These are phyloP conservation scores for Orobanche coerulescens DNA, from an alignment of 257 asterid genomes.

Conservation along the genomic window DNA sequence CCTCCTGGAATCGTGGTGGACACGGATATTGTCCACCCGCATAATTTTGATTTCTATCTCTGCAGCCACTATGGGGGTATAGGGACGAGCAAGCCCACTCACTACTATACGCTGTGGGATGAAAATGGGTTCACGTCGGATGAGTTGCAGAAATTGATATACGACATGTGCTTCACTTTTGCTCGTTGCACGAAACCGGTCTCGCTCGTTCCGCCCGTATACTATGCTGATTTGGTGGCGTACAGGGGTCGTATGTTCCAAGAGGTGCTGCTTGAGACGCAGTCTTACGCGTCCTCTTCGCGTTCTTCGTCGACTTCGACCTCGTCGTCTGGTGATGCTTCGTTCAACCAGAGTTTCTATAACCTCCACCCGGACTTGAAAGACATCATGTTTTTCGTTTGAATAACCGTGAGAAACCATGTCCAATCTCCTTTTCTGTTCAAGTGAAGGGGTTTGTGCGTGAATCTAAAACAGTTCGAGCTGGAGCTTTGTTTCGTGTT, in stretches of 20 bases:
- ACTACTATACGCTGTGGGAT: conserved; percentile 54
- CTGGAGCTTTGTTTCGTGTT: conserved; percentile 18
- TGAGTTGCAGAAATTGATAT: conserved; percentile 46
- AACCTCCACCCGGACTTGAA: conserved; percentile 35
- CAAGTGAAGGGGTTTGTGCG: conserved; percentile 56
- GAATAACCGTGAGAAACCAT: conserved; percentile 24
- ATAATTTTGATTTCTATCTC: conserved; percentile 58
- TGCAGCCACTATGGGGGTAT: conserved; percentile 68
- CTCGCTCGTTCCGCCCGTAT: conserved; percentile 69
- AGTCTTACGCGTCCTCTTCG: neutral
- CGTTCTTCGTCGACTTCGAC: neutral
- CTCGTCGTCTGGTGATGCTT: conserved; percentile 9
- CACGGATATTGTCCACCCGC: conserved; percentile 44
- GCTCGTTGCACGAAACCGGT: conserved; percentile 72
- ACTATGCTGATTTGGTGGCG: conserved; percentile 75
- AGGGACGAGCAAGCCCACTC: conserved; percentile 82
- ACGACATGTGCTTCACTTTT: conserved; percentile 63
- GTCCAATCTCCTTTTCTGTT: conserved; percentile 33
- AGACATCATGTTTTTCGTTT: conserved; percentile 49
- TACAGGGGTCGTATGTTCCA: conserved; percentile 65
- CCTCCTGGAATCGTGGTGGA: conserved; percentile 87
- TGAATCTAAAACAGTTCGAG: conserved; percentile 69
- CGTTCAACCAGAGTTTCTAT: conserved; percentile 37
- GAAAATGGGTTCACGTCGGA: conserved; percentile 48
- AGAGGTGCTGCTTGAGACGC: conserved; percentile 34